Percentiles rank a stretch among this genome's conserved stretches.
Evolutionary conservation across 2,329 filamentous ascomycete species (phyloP).

Genomic region (Coniochaeta ligniaria): DNA sequence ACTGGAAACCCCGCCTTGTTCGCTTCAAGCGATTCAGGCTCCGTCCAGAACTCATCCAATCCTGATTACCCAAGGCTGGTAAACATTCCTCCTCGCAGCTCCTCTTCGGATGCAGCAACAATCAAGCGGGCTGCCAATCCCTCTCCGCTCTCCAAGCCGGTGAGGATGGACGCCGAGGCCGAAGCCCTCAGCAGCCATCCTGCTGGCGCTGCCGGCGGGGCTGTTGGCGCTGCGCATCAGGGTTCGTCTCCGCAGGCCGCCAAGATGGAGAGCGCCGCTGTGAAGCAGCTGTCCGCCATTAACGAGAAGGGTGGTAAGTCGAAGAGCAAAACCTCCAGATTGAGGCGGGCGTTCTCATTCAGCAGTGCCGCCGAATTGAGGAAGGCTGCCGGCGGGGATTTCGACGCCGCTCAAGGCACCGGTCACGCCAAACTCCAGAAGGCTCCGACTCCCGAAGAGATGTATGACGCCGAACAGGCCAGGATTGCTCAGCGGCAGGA

Average conservation of each 20-base stretch:
- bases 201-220: slow-evolving; percentile 16
- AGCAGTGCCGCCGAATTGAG: slow-evolving; percentile 88
- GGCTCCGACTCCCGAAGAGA: slow-evolving; percentile 53
- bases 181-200: slow-evolving; percentile 12
- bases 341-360: slow-evolving; percentile 92
- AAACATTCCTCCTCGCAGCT: slow-evolving; percentile 54
- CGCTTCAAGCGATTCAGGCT: slow-evolving; percentile 24
- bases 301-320: slow-evolving; percentile 71
- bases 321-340: slow-evolving; percentile 77
- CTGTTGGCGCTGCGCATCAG: slow-evolving; percentile 21
- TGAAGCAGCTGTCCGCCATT: slow-evolving; percentile 79
- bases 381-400: slow-evolving; percentile 51
- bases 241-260: slow-evolving; percentile 18
- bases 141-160: slow-evolving; percentile 68
- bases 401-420: slow-evolving; percentile 20
- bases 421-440: slow-evolving; percentile 57
- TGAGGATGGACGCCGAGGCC: slow-evolving; percentile 51
- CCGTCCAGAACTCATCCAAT: slow-evolving; percentile 34
- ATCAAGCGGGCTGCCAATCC: slow-evolving; percentile 57
- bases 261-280: slow-evolving; percentile 58
- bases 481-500: slow-evolving; percentile 91
- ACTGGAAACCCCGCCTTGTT: slow-evolving; percentile 44
- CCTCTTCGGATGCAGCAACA: slow-evolving; percentile 52
- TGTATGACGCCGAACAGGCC: slow-evolving; percentile 80
- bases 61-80: slow-evolving; percentile 46